A percentile compares a stretch with the other conserved stretches of the same genome.
Evolutionary conservation across 2,329 filamentous ascomycete genomes (phyloP).

Genomic region (Fusarium staphyleae): DNA sequence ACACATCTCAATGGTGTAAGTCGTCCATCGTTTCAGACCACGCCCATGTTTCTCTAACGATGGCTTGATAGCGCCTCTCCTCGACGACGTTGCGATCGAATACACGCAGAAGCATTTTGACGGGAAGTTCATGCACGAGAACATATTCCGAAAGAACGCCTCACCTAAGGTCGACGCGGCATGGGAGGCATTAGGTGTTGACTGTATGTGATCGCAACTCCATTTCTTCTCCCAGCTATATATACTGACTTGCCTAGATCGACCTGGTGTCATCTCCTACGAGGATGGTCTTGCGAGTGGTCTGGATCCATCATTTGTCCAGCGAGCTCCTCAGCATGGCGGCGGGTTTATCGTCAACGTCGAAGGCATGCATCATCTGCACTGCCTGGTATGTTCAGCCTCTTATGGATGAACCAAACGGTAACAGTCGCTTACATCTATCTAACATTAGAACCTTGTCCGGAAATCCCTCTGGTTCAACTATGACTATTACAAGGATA

Average conservation of each 20-base stretch:
- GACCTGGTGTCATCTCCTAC: slow-evolving; percentile 56
- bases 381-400: slow-evolving; percentile 58
- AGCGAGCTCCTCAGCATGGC: slow-evolving; percentile 61
- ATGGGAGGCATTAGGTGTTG: slow-evolving; percentile 55
- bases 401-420: accelerated
- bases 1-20: slow-evolving; percentile 51
- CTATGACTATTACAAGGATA: slow-evolving; percentile 61
- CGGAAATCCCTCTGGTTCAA: slow-evolving; percentile 67
- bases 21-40: background rate
- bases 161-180: slow-evolving; percentile 63
- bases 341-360: slow-evolving; percentile 66
- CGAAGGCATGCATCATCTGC: slow-evolving; percentile 63
- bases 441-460: slow-evolving; percentile 62
- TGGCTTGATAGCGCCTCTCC: slow-evolving; percentile 42
- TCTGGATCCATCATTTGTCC: slow-evolving; percentile 61
- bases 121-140: slow-evolving; percentile 62
- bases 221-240: background rate
- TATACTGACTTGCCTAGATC: slow-evolving; percentile 45
- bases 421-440: background rate
- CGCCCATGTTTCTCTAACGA: background rate
- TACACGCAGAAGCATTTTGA: slow-evolving; percentile 56
- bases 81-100: slow-evolving; percentile 44
- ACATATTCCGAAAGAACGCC: slow-evolving; percentile 58
- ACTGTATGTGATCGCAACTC: slow-evolving; percentile 50
- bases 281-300: slow-evolving; percentile 59